These are phyloP conservation scores for Agrostemma githago DNA, from an alignment of 148 eudicot species.

Conservation along the genomic window DNA sequence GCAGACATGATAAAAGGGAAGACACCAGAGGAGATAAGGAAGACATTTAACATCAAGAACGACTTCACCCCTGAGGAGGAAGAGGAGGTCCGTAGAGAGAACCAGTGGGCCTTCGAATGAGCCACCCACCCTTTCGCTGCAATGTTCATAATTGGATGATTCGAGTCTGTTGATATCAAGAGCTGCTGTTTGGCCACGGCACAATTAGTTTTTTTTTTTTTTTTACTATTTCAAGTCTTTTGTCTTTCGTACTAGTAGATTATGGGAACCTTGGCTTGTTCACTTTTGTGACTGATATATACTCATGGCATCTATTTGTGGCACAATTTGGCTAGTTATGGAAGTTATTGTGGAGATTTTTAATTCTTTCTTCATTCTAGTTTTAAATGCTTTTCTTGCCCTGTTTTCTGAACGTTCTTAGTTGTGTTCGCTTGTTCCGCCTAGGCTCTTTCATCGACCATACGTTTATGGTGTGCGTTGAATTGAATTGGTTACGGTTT, in stretches of 20 bases:
- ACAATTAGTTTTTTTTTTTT: not conserved
- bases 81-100: constrained; percentile 63
- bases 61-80: constrained; percentile 62
- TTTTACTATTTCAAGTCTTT: not conserved
- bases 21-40: constrained; percentile 67
- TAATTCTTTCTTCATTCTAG: too few species aligned
- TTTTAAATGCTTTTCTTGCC: too few species aligned
- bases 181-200: not conserved
- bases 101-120: constrained; percentile 67
- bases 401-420: too few species aligned
- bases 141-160: constrained; percentile 22
- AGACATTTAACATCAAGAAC: constrained; percentile 60
- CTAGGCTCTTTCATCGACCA: too few species aligned
- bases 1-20: constrained; percentile 74
- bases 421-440: too few species aligned
- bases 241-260: not conserved
- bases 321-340: not conserved
- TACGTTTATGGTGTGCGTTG: too few species aligned
- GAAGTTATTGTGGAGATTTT: not conserved
- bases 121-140: not conserved
- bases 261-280: not conserved
- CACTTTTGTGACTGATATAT: not conserved
- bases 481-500: too few species aligned
- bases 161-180: constrained; percentile 16
- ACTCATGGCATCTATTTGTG: not conserved